phyloP scores from a whole-genome alignment of 805 yeast species.

The Saccharomycopsis schoenii region DNA sequence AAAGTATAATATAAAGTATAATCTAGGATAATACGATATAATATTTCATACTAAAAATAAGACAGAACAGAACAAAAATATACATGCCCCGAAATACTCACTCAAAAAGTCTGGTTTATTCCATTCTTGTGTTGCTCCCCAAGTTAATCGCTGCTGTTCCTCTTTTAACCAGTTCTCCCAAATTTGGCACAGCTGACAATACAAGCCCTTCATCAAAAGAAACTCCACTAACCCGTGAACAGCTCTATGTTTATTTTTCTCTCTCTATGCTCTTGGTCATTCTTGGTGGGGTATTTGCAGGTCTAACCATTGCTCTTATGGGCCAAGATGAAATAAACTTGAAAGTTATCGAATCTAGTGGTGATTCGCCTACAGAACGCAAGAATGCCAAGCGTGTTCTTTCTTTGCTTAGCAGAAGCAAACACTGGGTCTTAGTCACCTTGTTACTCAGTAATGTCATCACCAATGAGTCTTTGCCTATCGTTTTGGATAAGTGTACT shows the following conservation, averaged over 20 bases:
- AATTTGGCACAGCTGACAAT: neutral
- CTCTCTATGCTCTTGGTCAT: constrained; percentile 55
- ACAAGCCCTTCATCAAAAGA: neutral
- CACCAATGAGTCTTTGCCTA: constrained; percentile 90
- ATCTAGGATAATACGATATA: too few relatives aligned
- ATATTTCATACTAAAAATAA: too few relatives aligned
- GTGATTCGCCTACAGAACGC: constrained; percentile 54
- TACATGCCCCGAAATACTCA: neutral
- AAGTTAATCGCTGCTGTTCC: constrained; percentile 12
- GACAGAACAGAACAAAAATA: too few relatives aligned
- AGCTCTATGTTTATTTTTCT: constrained; percentile 38
- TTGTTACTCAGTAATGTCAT: constrained; percentile 76
- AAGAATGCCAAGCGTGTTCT: constrained; percentile 65
- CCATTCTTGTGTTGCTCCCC: constrained; percentile 7
- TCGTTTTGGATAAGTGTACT: constrained; percentile 80
- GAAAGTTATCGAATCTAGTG: constrained; percentile 83
- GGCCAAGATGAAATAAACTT: constrained; percentile 95
- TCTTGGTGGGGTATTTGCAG: constrained; percentile 87
- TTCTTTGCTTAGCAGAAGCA: constrained; percentile 64
- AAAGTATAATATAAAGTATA: too few relatives aligned
- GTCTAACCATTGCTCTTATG: constrained; percentile 90
- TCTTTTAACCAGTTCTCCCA: neutral
- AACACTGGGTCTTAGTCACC: constrained; percentile 95
- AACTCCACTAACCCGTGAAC: constrained; percentile 5
- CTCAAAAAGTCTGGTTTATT: neutral